Evolutionary conservation across 108 stramenopile species (phyloP).

Genomic region (Pseudonitzschia multistriata): DNA sequence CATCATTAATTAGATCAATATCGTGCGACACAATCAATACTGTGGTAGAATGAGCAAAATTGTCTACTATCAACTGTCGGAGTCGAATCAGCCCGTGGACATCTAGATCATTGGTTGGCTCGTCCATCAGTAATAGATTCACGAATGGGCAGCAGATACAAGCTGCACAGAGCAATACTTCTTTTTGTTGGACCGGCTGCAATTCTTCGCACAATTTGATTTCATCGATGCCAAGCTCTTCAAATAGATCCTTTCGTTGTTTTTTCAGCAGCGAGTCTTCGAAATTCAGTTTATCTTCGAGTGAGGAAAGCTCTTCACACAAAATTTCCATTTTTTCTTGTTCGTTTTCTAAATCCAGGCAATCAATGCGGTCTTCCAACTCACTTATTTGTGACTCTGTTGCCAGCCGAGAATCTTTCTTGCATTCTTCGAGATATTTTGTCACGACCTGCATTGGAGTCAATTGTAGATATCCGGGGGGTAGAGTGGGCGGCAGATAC

Average conservation of each 20-base stretch:
- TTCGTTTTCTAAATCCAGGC: slow-evolving; percentile 41
- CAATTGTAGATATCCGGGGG: slow-evolving; percentile 10
- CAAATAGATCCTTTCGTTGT: slow-evolving; percentile 37
- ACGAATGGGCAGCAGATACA: slow-evolving; percentile 1
- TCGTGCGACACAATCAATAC: slow-evolving; percentile 94
- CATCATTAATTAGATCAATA: slow-evolving; percentile 88
- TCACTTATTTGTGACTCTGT: slow-evolving; percentile 28
- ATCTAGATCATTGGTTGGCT: slow-evolving; percentile 84
- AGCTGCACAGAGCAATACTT: slow-evolving; percentile 56
- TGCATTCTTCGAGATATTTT: slow-evolving; percentile 31
- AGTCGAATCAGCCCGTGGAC: slow-evolving; percentile 80
- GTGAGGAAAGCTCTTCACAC: slow-evolving; percentile 62
- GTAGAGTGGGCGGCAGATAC: slow-evolving; percentile 68
- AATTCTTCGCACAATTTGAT: slow-evolving; percentile 35
- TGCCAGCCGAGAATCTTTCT: slow-evolving; percentile 22
- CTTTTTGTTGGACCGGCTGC: slow-evolving; percentile 62
- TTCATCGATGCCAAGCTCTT: slow-evolving; percentile 44
- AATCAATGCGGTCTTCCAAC: slow-evolving; percentile 41
- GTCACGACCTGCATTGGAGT: slow-evolving; percentile 46
- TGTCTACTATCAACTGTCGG: slow-evolving; percentile 58
- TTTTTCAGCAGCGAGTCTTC: slow-evolving; percentile 19
- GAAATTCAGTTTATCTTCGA: slow-evolving; percentile 51
- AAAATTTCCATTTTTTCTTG: slow-evolving; percentile 58
- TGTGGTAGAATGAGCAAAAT: slow-evolving; percentile 40
- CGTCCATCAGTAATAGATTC: slow-evolving; percentile 63